A percentile compares a stretch with the other conserved stretches of the same genome.
phyloP scores from a whole-genome alignment of 768 basidiomycete genomes.

The Asterophora lycoperdoides region DNA sequence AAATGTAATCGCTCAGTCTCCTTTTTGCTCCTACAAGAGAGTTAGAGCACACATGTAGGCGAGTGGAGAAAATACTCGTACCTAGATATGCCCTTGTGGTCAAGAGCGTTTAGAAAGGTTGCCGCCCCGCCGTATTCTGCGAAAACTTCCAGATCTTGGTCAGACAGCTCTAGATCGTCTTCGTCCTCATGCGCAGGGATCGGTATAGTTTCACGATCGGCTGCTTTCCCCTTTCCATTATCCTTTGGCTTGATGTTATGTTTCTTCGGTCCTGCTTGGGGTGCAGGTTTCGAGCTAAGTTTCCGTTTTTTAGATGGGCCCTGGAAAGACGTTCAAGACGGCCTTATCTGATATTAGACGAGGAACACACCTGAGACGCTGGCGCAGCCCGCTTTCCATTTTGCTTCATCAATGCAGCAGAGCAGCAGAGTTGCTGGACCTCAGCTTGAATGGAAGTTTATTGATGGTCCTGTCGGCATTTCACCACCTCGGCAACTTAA shows the following conservation, averaged over 20 bases:
- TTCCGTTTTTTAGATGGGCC: constrained; percentile 61
- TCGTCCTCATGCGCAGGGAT: constrained; percentile 51
- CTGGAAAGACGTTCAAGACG: constrained; percentile 17
- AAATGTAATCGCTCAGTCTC: constrained; percentile 71
- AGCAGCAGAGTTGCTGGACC: not conserved
- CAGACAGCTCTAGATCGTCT: constrained; percentile 56
- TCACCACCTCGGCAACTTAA: too few relatives aligned
- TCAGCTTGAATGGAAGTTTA: not conserved
- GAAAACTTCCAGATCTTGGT: constrained; percentile 64
- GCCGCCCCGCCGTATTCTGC: constrained; percentile 58
- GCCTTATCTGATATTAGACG: not conserved
- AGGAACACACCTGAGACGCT: constrained; percentile 21
- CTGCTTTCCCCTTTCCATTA: constrained; percentile 56
- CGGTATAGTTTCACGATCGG: constrained; percentile 55
- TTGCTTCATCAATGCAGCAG: constrained; percentile 17
- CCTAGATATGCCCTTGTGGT: constrained; percentile 80
- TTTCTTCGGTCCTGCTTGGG: constrained; percentile 19
- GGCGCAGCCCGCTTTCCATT: constrained; percentile 32
- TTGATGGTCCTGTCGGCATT: too few relatives aligned
- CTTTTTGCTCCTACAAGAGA: constrained; percentile 68
- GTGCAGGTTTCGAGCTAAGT: constrained; percentile 29
- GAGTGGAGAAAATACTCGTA: constrained; percentile 26
- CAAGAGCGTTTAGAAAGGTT: constrained; percentile 67
- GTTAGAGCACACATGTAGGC: too few relatives aligned
- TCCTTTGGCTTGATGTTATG: constrained; percentile 28